Conservation (phyloP, 768 basidiomycete genomes). For the Cystofilobasidium ferigula region DNA sequence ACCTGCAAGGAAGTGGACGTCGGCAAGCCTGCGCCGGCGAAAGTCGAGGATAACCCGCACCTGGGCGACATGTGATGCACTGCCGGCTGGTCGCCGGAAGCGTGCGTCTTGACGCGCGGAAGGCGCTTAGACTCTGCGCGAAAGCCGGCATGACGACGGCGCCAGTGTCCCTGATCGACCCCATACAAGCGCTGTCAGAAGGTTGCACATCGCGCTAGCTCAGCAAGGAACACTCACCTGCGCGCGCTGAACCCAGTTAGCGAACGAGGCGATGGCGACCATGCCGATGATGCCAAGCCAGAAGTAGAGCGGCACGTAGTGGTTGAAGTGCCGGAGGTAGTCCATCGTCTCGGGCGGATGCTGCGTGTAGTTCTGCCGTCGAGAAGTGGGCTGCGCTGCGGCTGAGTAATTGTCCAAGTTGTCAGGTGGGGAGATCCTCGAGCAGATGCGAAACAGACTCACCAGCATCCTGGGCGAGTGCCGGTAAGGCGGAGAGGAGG, state of each 20-base stretch:
- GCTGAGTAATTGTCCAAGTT: not conserved
- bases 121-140: conserved; percentile 9
- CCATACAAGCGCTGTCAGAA: not conserved
- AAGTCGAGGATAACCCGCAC: too few relatives aligned
- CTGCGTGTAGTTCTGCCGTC: not conserved
- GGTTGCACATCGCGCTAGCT: not conserved
- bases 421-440: too few relatives aligned
- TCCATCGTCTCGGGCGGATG: conserved; percentile 19
- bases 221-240: conserved; percentile 13
- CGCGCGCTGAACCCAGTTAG: conserved; percentile 8
- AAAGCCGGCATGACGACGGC: conserved; percentile 22
- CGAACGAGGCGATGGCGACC: conserved; percentile 12
- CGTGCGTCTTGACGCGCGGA: conserved; percentile 20
- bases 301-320: conserved; percentile 17
- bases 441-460: too few relatives aligned
- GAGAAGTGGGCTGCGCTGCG: not conserved
- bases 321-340: conserved; percentile 23
- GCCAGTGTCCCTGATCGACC: conserved; percentile 7
- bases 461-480: too few relatives aligned
- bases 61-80: not conserved
- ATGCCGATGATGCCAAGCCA: conserved; percentile 23
- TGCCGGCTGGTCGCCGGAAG: not conserved
- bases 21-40: not conserved
- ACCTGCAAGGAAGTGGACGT: too few relatives aligned
- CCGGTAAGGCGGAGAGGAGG: too few relatives aligned